Evolutionary conservation across 2,329 filamentous ascomycete species (phyloP).

Genomic region (Neopestalotiopsis rosae): DNA sequence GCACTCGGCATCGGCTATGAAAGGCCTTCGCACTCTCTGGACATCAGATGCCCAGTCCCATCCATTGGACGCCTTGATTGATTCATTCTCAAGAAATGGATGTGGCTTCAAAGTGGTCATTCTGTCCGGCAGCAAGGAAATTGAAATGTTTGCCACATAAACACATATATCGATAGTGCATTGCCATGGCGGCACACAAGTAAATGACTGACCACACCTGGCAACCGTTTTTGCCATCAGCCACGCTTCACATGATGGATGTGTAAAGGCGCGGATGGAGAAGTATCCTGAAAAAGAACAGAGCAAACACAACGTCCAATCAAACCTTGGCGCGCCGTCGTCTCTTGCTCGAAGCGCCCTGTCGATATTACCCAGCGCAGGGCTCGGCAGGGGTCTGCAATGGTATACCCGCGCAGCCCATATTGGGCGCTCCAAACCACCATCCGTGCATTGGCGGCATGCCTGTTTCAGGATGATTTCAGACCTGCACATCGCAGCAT

Average conservation of each 20-base stretch:
- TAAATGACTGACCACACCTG: neutral
- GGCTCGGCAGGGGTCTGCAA: conserved; percentile 11
- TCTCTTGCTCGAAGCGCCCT: conserved; percentile 2
- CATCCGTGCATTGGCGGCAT: conserved; percentile 26
- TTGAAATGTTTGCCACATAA: neutral
- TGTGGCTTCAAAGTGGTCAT: neutral
- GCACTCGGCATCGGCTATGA: neutral
- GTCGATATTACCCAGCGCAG: conserved; percentile 7
- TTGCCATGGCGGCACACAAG: neutral
- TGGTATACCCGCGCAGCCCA: conserved; percentile 3
- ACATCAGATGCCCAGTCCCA: conserved; percentile 1
- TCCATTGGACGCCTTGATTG: neutral
- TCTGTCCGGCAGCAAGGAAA: neutral
- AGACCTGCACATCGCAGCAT: conserved; percentile 34
- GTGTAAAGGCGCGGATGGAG: neutral
- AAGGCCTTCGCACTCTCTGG: neutral
- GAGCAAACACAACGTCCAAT: neutral
- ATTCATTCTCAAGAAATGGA: neutral
- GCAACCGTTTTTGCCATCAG: neutral
- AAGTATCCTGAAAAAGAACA: neutral
- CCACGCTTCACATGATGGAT: neutral
- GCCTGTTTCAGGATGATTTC: conserved; percentile 43
- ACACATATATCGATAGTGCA: neutral
- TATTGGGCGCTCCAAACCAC: neutral
- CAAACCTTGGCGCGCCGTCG: neutral